Conservation (phyloP, 2,329 filamentous ascomycete species). For the Aspergillus sojae region DNA sequence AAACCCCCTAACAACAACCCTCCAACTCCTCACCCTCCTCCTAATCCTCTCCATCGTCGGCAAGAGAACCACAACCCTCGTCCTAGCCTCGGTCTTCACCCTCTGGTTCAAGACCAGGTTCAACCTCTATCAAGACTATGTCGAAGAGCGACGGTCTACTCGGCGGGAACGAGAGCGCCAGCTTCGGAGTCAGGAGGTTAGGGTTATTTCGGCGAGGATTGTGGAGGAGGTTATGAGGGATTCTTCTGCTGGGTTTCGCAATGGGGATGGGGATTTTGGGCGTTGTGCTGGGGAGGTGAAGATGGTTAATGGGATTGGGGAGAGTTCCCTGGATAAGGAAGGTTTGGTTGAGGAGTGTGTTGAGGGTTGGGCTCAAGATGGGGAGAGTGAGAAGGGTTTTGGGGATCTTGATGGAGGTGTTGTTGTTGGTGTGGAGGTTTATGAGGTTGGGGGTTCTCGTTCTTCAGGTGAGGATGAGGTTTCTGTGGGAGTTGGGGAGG, state of each 20-base stretch:
- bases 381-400: not conserved
- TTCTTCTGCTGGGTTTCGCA: too few species aligned
- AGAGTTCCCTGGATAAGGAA: not conserved
- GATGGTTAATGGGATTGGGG: not conserved
- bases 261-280: too few species aligned
- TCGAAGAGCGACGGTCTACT: not conserved
- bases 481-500: not conserved
- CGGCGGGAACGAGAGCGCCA: slow-evolving; percentile 2
- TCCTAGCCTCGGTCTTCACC: slow-evolving; percentile 20
- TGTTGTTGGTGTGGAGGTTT: not conserved
- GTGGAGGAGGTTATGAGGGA: not conserved
- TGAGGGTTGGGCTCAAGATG: not conserved
- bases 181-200: not conserved
- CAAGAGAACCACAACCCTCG: not conserved
- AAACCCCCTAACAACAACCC: not conserved
- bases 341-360: not conserved
- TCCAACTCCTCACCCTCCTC: not conserved
- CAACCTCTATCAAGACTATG: not conserved
- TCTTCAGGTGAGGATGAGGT: not conserved
- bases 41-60: not conserved
- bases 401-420: not conserved
- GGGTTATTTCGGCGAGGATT: not conserved
- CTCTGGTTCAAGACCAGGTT: slow-evolving; percentile 22
- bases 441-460: not conserved
- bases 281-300: not conserved